Conservation (phyloP, 192 early-diverging fungal species). For the Spizellomyces punctatus region DNA sequence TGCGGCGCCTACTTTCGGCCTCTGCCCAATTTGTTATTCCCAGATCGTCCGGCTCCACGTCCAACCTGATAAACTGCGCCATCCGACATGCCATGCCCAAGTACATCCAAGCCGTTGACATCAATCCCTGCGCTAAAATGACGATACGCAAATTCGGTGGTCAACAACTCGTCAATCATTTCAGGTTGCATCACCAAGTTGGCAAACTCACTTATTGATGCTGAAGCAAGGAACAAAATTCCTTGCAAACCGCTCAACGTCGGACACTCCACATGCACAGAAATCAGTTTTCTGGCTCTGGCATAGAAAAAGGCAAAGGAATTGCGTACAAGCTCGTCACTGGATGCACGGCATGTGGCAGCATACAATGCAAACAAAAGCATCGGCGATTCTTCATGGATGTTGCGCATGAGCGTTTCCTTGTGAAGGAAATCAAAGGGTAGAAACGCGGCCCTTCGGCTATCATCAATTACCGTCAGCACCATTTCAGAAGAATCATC, state of each 20-base stretch:
- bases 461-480: not conserved
- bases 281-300: slow-evolving; percentile 21
- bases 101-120: slow-evolving; percentile 29
- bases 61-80: slow-evolving; percentile 21
- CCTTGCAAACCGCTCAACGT: slow-evolving; percentile 29
- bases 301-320: slow-evolving; percentile 15
- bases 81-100: slow-evolving; percentile 28
- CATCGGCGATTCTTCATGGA: slow-evolving; percentile 30
- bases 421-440: slow-evolving; percentile 29
- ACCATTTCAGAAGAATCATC: not conserved
- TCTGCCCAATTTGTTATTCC: slow-evolving; percentile 26
- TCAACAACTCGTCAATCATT: not conserved
- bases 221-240: not conserved
- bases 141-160: not conserved
- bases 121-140: slow-evolving; percentile 7
- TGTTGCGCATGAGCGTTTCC: slow-evolving; percentile 7
- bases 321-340: slow-evolving; percentile 1
- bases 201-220: slow-evolving; percentile 7
- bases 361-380: slow-evolving; percentile 31
- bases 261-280: slow-evolving; percentile 24
- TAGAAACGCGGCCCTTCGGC: not conserved
- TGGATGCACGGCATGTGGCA: not conserved
- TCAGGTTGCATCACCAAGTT: too few species aligned
- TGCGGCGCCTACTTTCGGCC: slow-evolving; percentile 17
- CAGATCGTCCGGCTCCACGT: slow-evolving; percentile 25